phyloP scores from a whole-genome alignment of 805 yeast species.

The Sugiyamaella lignohabitans region DNA sequence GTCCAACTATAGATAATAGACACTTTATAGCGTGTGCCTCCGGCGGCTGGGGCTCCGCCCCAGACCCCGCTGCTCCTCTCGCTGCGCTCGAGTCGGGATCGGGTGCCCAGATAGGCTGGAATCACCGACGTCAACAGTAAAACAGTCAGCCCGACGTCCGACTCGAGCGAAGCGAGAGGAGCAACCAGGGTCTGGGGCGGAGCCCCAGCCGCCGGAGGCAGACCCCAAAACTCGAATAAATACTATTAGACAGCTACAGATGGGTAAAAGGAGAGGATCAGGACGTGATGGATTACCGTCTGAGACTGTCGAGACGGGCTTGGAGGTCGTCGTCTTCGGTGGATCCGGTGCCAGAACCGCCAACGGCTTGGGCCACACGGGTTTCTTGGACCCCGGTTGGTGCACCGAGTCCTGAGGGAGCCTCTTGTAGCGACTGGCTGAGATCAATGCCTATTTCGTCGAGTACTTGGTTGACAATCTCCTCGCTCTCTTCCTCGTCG shows the following conservation, averaged over 20 bases:
- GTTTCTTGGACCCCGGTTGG: constrained; percentile 23
- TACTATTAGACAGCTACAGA: not conserved
- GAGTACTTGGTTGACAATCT: constrained; percentile 80
- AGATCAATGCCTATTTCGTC: constrained; percentile 95
- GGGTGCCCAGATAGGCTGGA: too few species aligned
- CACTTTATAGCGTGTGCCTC: not conserved
- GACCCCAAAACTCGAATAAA: not conserved
- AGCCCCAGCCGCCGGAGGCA: not conserved
- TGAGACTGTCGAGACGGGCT: constrained; percentile 78
- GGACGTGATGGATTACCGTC: constrained; percentile 36
- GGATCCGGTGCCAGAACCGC: constrained; percentile 36
- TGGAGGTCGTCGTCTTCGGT: constrained; percentile 76
- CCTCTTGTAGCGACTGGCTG: constrained; percentile 40
- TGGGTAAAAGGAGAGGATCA: not conserved
- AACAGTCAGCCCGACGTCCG: too few species aligned
- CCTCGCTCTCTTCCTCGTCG: constrained; percentile 79
- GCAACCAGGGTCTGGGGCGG: not conserved
- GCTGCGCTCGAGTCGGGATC: not conserved
- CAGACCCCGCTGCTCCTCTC: not conserved
- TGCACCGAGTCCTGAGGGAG: constrained; percentile 38
- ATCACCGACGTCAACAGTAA: too few species aligned
- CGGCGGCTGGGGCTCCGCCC: not conserved
- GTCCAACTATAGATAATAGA: not conserved
- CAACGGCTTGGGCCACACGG: constrained; percentile 51
- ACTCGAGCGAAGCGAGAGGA: too few species aligned